These are phyloP conservation scores for Ogataea ganodermae DNA, from an alignment of 805 yeast species.

Conservation along the genomic window DNA sequence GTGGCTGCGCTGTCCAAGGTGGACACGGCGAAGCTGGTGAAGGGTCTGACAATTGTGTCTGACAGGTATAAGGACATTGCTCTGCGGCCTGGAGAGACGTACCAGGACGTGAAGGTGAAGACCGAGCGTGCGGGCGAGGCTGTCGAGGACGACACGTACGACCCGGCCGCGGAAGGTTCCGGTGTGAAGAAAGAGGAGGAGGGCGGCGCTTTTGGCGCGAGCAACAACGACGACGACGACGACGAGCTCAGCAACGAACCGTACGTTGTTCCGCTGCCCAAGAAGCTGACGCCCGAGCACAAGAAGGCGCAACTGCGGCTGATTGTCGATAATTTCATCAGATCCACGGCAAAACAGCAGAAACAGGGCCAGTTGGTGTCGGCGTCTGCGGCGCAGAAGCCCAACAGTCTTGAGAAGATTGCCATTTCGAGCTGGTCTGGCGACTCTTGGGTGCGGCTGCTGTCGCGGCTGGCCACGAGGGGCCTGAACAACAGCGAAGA, in stretches of 20 bases:
- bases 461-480: constrained; percentile 79
- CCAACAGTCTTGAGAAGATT: constrained; percentile 50
- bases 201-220: constrained; percentile 25
- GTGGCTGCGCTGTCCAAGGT: constrained; percentile 62
- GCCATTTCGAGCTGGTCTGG: constrained; percentile 54
- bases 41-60: constrained; percentile 69
- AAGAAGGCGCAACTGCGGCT: constrained; percentile 58
- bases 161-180: not conserved
- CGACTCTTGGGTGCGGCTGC: constrained; percentile 74
- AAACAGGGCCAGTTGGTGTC: constrained; percentile 28
- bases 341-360: constrained; percentile 40
- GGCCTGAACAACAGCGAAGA: constrained; percentile 59
- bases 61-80: constrained; percentile 50
- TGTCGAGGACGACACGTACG: constrained; percentile 7
- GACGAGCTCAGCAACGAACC: constrained; percentile 29
- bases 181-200: constrained; percentile 19
- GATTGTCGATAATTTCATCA: constrained; percentile 61
- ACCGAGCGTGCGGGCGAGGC: not conserved
- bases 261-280: constrained; percentile 58
- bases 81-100: constrained; percentile 12
- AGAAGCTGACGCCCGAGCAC: constrained; percentile 49
- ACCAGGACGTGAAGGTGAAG: constrained; percentile 8
- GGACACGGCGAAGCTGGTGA: constrained; percentile 52
- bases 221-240: constrained; percentile 36
- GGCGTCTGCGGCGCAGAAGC: constrained; percentile 12